Conservation (phyloP, 768 basidiomycete species). For the Tylopilus balloui region DNA sequence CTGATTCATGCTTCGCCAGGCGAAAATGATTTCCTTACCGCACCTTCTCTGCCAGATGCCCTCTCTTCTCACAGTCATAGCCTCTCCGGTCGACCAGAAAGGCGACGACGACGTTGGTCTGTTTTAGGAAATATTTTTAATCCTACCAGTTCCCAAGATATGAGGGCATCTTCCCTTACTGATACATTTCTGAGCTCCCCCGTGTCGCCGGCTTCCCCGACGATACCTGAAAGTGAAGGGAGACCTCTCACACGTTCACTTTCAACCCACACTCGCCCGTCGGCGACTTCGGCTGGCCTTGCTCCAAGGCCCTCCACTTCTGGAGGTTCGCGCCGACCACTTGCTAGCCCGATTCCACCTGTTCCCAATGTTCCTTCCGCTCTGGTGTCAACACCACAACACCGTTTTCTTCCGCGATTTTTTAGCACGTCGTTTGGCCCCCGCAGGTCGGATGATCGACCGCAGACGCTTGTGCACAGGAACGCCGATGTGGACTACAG, state of each 20-base stretch:
- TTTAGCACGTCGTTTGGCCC: conserved; percentile 58
- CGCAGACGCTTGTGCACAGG: conserved; percentile 33
- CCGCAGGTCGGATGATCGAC: conserved; percentile 57
- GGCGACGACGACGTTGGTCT: conserved; percentile 69
- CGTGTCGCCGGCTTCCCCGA: conserved; percentile 17
- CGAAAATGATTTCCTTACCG: conserved; percentile 42
- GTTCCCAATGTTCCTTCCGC: conserved; percentile 28
- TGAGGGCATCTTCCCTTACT: conserved; percentile 24
- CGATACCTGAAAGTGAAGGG: conserved; percentile 15
- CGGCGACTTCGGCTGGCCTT: conserved; percentile 11
- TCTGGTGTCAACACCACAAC: conserved; percentile 37
- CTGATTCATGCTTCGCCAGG: conserved; percentile 45
- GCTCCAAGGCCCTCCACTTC: conserved; percentile 35
- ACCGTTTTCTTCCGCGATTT: conserved; percentile 69
- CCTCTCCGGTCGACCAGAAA: conserved; percentile 30
- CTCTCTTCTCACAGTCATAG: conserved; percentile 33
- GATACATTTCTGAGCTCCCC: conserved; percentile 18
- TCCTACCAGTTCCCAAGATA: conserved; percentile 22
- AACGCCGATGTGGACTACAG: conserved; percentile 39
- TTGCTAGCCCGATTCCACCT: conserved; percentile 16
- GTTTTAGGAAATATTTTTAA: conserved; percentile 49
- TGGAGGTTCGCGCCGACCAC: conserved; percentile 25
- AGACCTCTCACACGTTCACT: conserved; percentile 25
- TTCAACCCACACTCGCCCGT: conserved; percentile 20
- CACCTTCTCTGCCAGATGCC: conserved; percentile 46